Base-by-base conservation (phyloP, 371 early-diverging fungal species). In the Mucor ambiguus region DNA sequence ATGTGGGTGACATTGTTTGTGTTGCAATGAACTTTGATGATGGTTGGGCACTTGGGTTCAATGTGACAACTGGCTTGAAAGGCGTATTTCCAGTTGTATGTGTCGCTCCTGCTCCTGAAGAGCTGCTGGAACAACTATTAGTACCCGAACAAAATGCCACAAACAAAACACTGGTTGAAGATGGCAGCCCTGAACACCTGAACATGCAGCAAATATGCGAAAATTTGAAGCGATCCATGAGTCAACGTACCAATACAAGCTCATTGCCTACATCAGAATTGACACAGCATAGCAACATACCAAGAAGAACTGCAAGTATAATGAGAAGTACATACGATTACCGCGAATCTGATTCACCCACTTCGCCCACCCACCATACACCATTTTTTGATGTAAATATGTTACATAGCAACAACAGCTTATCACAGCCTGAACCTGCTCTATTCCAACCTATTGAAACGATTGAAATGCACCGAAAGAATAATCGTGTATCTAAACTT, bases 41-140 rank as follows among this genome's bases (percentile, higher is more conserved):
- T 68, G 89, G 89, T 2, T 91, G 92, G 92, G 92, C 86, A 18
- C 79, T 90, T 9, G 92, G 92, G 3, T 77, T 81, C 48, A 91
- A 90, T 79, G 85, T 86, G 58, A 81, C 82, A 49, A 87, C 91
- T 1, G 86, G 88, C 10, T 74, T 79, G 29, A 81, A 80, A 54
- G 93, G 93, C 12, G 91, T 88, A 9, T 93, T 93, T 77, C 93
- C 93, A 6, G 58, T 89, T 16, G 86, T 87, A 7, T 90, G 90
- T 68, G 85, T 89, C 2, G 49, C 75, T 38, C 77, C 75, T 43
- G 73, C 74, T 10, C 72, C 79, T 38, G 70, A 66, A 26, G 78
- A 76, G 30, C 60, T 80, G 14, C 63, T 78, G 58, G 80, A 82
- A 52, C 73, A 73, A 63, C 58, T 81, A 60, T 56, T 74, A 12